Evolutionary conservation across 2,329 filamentous ascomycete species (phyloP), one percentile per base, ranked within the genome.

Genomic region (Monosporascus ibericus): DNA sequence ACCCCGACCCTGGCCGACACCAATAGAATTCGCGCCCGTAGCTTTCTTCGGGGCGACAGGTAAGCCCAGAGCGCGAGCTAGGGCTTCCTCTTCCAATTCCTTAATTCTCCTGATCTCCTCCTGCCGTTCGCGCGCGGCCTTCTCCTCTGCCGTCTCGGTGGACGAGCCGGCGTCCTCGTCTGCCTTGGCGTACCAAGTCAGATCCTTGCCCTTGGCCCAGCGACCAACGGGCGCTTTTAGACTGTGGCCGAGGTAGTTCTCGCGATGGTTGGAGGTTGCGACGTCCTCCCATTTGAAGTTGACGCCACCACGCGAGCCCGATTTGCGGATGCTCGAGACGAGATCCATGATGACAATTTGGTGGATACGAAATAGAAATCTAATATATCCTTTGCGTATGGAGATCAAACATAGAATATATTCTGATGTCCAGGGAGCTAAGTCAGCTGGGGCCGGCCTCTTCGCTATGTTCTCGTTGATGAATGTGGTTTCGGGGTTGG

Each of bases 201-300:
- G 72, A 51, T 84, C 81, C 54, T 84, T 85, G 7, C 87, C 85
- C 66, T 92, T 85, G 64, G 94, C 89, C 92, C 92, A 96, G 59
- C 92, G 87, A 7, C 92, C 92, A 3, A 96, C 91, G 0, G 92
- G 90, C 0, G 92, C 92, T 77, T 92, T 96, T 53, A 96, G 73
- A 54, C 88, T 94, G 74, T 96, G 92, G 49, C 92, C 92, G 7
- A 96, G 86, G 69, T 84, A 86, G 64, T 86, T 96, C 71, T 99
- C 92, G 70, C 94, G 91, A 65, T 96, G 92, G 22, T 81, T 75
- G 48, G 91, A 95, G 59, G 78, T 84, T 68, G 92, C 87, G 66
- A 99, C 92, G 61, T 96, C 91, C 59, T 92, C 88, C 94, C 94
- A 97, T 73, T 86, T 92, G 76, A 99, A 99, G 70, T 96, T 91